phyloP scores from a whole-genome alignment of 2,329 filamentous ascomycete species.

The Beauveria varroae region DNA sequence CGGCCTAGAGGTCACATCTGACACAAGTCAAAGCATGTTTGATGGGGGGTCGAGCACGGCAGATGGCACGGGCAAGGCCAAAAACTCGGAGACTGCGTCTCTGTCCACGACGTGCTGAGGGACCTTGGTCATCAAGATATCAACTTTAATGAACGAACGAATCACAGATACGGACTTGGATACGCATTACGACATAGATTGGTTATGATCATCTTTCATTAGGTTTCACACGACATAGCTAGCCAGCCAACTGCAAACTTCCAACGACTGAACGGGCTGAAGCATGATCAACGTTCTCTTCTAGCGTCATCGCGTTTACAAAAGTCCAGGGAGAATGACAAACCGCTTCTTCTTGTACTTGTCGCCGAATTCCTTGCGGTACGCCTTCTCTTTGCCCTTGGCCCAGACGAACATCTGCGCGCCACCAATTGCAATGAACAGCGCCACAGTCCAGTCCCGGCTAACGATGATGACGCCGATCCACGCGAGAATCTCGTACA shows the following conservation, averaged over 20 bases:
- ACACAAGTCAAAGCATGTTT: constrained; percentile 30
- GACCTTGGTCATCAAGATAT: background rate
- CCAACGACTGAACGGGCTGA: background rate
- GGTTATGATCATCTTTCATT: background rate
- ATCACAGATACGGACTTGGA: background rate
- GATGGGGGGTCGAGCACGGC: constrained; percentile 26
- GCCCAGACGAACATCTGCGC: constrained; percentile 84
- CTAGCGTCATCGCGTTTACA: constrained; percentile 36
- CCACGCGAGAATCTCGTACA: constrained; percentile 89
- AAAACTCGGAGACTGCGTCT: constrained; percentile 32
- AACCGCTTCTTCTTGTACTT: constrained; percentile 94
- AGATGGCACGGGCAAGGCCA: constrained; percentile 24
- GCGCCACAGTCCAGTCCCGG: constrained; percentile 66
- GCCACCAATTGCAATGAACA: constrained; percentile 69
- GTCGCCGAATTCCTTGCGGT: constrained; percentile 84
- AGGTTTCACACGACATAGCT: background rate
- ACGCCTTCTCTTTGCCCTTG: constrained; percentile 82
- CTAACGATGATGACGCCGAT: constrained; percentile 71
- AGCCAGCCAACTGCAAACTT: background rate
- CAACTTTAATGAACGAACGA: background rate
- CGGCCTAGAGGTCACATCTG: constrained; percentile 20
- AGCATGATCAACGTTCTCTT: background rate
- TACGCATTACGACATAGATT: background rate
- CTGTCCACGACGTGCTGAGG: constrained; percentile 24
- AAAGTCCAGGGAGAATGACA: constrained; percentile 71